Evolutionary conservation across 768 basidiomycete species (phyloP).

Genomic region (Collybiopsis confluens): DNA sequence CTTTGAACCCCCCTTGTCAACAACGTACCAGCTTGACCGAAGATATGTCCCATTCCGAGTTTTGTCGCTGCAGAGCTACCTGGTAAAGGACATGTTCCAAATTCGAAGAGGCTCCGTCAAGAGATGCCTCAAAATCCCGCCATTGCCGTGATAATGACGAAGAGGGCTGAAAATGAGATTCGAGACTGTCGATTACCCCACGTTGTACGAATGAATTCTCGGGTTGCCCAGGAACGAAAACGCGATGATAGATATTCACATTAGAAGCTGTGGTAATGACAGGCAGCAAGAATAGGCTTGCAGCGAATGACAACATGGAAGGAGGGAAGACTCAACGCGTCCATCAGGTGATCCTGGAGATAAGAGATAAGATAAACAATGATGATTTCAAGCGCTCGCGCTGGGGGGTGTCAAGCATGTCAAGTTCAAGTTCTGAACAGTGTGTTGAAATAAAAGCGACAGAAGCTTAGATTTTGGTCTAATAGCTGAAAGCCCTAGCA

Average conservation of each 20-base stretch:
- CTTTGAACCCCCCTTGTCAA: too few relatives aligned
- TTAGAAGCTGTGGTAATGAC: conserved; percentile 14
- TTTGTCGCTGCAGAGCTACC: conserved; percentile 55
- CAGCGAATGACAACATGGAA: conserved; percentile 6
- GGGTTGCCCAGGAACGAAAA: conserved; percentile 43
- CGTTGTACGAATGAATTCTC: conserved; percentile 38
- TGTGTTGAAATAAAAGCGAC: too few relatives aligned
- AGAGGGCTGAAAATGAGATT: conserved; percentile 34
- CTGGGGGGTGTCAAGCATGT: too few relatives aligned
- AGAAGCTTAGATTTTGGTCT: too few relatives aligned
- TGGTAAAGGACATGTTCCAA: conserved; percentile 57
- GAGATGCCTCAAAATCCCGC: conserved; percentile 33
- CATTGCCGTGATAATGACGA: conserved; percentile 45
- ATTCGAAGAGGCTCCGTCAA: conserved; percentile 20
- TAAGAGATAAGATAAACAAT: conserved; percentile 1
- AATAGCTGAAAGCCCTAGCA: too few relatives aligned
- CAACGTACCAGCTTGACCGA: conserved; percentile 56
- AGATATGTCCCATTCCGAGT: conserved; percentile 51
- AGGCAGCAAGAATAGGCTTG: conserved; percentile 16
- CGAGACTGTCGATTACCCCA: conserved; percentile 27
- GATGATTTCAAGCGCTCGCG: too few relatives aligned
- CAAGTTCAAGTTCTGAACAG: too few relatives aligned
- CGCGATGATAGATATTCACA: conserved; percentile 43
- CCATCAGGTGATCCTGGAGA: not conserved
- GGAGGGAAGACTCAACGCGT: not conserved